Evolutionary conservation across 495 filamentous ascomycete genomes (phyloP), one percentile per base, ranked within the genome.

Genomic region (Friedmanniomyces simplex): DNA sequence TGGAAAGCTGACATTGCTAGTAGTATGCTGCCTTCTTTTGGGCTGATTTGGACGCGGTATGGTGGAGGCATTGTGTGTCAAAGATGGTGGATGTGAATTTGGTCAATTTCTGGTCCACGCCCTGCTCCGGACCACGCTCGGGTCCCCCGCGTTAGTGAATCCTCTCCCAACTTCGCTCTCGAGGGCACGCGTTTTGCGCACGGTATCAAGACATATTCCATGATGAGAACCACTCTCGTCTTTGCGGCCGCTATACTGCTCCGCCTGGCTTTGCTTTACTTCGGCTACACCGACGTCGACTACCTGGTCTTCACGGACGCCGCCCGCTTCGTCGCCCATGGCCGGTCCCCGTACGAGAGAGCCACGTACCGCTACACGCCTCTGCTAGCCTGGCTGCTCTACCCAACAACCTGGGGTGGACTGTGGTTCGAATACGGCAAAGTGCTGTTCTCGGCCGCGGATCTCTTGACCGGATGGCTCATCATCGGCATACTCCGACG

Each of bases 231-330:
- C n/a, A 14, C 49, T 13, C 54, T 64, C 16, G 76, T 95, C 50
- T 89, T 95, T 67, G 55, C 81, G 24, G 73, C 79, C 16, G 86
- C 91, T 1, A 76, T 81, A 28, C 54, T 80, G 21, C 77, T 97
- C 2, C 85, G 93, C 49, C 61, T 79, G 8, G 70, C 74, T 20
- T 77, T 98, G 55, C 78, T 96, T 24, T 60, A 91, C 58, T 96
- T 96, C 69, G 93, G 94, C 37, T 98, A 96, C 77, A 98, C 94
- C 52, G 93, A 98, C 71, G 95, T 98, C 67, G 93, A 98, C 78
- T 98, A 98, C 76, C 83, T 87, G 63, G 93, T 98, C 59, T 98
- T 98, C 77, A 97, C 94, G n/a, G 90, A 96, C 68, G 93, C 93
- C 11, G 80, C 94, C 8, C 87, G 86, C 58, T 91, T 85, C 68